These are phyloP conservation scores for Phyllosticta ampelicida DNA, from an alignment of 2,329 filamentous ascomycete genomes.

Conservation along the genomic window DNA sequence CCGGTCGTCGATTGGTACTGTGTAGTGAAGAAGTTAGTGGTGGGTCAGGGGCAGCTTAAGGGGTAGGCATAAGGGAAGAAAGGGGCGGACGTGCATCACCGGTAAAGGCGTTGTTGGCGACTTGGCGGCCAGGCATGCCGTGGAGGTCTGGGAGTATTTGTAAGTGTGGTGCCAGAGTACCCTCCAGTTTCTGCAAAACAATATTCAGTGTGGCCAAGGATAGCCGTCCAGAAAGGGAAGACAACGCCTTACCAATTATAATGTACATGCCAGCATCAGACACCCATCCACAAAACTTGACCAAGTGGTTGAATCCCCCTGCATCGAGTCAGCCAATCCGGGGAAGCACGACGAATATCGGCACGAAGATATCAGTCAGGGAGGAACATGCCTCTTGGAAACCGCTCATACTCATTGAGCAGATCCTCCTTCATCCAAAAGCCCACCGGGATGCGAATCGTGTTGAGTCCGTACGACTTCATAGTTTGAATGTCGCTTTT, in stretches of 20 bases:
- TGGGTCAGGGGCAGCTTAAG: too few relatives aligned
- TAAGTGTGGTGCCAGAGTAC: not conserved
- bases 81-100: conserved; percentile 24
- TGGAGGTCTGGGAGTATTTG: conserved; percentile 24
- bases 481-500: conserved; percentile 41
- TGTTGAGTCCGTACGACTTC: conserved; percentile 41
- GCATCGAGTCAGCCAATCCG: not conserved
- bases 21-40: not conserved
- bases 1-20: conserved; percentile 32
- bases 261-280: conserved; percentile 42
- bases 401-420: conserved; percentile 39
- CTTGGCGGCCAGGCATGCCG: conserved; percentile 41
- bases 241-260: conserved; percentile 32
- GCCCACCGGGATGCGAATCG: conserved; percentile 44
- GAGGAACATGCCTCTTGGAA: conserved; percentile 26
- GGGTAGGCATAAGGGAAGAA: not conserved
- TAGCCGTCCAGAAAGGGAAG: too few relatives aligned
- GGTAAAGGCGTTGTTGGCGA: conserved; percentile 37
- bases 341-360: not conserved
- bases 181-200: not conserved
- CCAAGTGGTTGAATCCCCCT: conserved; percentile 38
- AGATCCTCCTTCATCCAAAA: conserved; percentile 46
- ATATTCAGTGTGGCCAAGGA: too few relatives aligned
- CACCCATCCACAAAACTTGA: conserved; percentile 38
- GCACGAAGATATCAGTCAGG: not conserved